phyloP scores from a whole-genome alignment of 2,329 filamentous ascomycete species.

The Fusarium nematophilum region DNA sequence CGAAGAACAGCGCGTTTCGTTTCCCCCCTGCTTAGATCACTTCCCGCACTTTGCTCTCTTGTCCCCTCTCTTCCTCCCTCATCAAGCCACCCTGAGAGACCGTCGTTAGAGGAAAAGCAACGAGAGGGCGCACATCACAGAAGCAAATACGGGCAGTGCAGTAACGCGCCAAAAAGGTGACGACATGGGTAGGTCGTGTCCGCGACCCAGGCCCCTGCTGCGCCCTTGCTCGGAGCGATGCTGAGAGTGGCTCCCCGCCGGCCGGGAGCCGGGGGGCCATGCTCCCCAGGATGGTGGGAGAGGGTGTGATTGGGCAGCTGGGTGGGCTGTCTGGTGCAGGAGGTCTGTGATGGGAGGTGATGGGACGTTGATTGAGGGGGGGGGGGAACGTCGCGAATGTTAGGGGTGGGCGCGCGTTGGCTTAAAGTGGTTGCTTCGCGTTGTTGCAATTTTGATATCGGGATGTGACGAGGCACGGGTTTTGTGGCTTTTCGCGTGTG shows the following conservation, averaged over 20 bases:
- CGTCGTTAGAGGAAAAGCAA: constrained; percentile 25
- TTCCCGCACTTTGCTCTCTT: constrained; percentile 7
- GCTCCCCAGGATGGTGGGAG: constrained; percentile 45
- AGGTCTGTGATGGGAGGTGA: constrained; percentile 26
- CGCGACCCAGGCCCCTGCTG: constrained; percentile 12
- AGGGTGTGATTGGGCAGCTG: constrained; percentile 39
- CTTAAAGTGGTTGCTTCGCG: constrained; percentile 6
- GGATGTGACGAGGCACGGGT: not conserved
- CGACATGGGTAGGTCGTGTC: constrained; percentile 29
- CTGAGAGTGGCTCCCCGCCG: constrained; percentile 23
- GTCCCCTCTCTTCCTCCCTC: not conserved
- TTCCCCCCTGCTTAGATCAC: not conserved
- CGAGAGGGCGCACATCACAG: constrained; percentile 23
- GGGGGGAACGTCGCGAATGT: not conserved
- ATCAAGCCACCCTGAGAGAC: constrained; percentile 27
- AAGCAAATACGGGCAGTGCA: constrained; percentile 4
- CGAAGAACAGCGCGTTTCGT: not conserved
- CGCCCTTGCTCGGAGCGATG: constrained; percentile 27
- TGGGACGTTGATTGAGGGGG: constrained; percentile 24
- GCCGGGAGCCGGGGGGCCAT: constrained; percentile 42
- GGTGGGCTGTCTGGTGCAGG: constrained; percentile 12
- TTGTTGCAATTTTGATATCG: not conserved
- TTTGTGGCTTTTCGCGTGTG: too few species aligned
- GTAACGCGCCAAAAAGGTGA: constrained; percentile 19
- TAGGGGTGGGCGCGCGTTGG: not conserved